These are phyloP conservation scores for Ophioceras dolichostomum DNA, from an alignment of 2,329 filamentous ascomycete species.

Conservation along the genomic window DNA sequence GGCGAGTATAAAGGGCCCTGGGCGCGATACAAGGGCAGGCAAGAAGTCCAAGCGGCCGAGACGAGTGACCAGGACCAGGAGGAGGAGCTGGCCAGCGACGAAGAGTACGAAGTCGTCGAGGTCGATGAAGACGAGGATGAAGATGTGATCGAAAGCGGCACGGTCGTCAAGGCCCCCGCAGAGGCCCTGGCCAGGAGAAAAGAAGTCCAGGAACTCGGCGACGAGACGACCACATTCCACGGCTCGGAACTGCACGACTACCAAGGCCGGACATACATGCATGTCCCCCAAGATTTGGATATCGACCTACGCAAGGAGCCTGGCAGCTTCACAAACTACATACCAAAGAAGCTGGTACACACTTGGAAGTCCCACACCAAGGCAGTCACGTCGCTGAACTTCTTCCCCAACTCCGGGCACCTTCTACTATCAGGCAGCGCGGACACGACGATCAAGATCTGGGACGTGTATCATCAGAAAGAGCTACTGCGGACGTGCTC, in stretches of 20 bases:
- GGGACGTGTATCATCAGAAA: constrained; percentile 83
- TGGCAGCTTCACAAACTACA: constrained; percentile 75
- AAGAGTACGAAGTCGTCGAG: constrained; percentile 67
- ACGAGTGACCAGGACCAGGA: constrained; percentile 69
- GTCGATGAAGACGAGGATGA: constrained; percentile 64
- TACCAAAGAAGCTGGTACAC: constrained; percentile 88
- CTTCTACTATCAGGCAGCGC: constrained; percentile 81
- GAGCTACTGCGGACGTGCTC: constrained; percentile 85
- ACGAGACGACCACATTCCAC: constrained; percentile 80
- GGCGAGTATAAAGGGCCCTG: constrained; percentile 89
- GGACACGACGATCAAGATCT: constrained; percentile 84
- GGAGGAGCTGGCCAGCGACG: constrained; percentile 61
- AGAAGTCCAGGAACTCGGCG: constrained; percentile 46
- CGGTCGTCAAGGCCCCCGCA: constrained; percentile 43
- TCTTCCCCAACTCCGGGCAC: constrained; percentile 83
- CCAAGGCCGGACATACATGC: constrained; percentile 70
- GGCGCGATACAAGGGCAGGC: constrained; percentile 56
- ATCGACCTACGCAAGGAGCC: constrained; percentile 72
- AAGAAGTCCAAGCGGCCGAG: constrained; percentile 48
- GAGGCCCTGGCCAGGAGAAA: constrained; percentile 42
- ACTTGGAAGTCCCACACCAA: constrained; percentile 79
- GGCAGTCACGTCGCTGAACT: constrained; percentile 76
- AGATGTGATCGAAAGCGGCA: constrained; percentile 52
- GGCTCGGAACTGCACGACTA: constrained; percentile 80
- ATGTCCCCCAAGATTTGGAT: constrained; percentile 75